Conservation (phyloP, 2,329 filamentous ascomycete species). For the Apiospora aurea region DNA sequence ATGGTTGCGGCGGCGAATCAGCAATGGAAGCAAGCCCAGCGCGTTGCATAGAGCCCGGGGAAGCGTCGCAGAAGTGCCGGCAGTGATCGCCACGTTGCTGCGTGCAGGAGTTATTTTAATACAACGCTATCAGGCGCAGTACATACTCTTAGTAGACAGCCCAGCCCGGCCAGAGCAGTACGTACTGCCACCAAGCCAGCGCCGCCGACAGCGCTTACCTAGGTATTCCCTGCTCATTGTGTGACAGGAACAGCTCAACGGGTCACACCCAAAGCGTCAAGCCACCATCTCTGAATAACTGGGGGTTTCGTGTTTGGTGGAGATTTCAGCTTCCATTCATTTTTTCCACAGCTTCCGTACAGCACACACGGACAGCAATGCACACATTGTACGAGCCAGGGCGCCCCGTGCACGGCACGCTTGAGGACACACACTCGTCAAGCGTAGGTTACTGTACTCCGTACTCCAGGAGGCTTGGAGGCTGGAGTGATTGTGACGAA, state of each 20-base stretch:
- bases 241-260: constrained; percentile 2
- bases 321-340: constrained; percentile 16
- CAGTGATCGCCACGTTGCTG: constrained; percentile 19
- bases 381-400: not conserved
- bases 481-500: constrained; percentile 17
- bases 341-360: constrained; percentile 12
- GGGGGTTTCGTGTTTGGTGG: constrained; percentile 19
- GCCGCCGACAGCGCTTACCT: not conserved
- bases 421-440: no score
- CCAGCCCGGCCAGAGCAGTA: not conserved
- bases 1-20: not conserved
- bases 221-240: not conserved
- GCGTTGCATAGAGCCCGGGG: constrained; percentile 10
- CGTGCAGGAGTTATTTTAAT: constrained; percentile 21
- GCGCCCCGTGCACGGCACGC: constrained; percentile 5
- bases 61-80: constrained; percentile 16
- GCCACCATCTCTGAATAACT: constrained; percentile 19
- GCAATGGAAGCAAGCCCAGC: not conserved
- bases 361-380: not conserved
- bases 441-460: not conserved
- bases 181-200: constrained; percentile 7
- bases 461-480: not conserved
- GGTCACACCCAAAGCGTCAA: not conserved
- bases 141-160: not conserved
- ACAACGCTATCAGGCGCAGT: constrained; percentile 6